Conservation (phyloP, 257 asterid species). For the Coffea eugenioides region DNA sequence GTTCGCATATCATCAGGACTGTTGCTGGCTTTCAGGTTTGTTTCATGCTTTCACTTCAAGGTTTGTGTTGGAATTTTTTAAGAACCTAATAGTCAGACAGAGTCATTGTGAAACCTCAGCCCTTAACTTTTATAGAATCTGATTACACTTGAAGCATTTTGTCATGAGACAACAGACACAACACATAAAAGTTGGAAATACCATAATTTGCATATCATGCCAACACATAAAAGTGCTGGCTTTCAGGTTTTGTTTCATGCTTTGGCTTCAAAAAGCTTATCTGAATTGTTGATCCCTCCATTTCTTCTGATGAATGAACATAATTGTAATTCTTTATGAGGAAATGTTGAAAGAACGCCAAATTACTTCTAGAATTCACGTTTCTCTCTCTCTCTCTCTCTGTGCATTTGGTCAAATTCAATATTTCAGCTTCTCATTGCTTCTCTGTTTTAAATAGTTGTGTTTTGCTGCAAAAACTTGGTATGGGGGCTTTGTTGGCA, state of each 20-base stretch:
- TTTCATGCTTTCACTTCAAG: conserved; percentile 5
- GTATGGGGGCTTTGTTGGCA: conserved; percentile 83
- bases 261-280: neutral
- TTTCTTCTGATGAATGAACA: too few relatives aligned
- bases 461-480: conserved; percentile 94
- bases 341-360: neutral
- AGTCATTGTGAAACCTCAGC: neutral
- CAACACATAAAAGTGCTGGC: too few relatives aligned
- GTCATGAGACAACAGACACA: neutral
- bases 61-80: conserved; percentile 1
- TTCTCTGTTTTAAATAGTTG: conserved; percentile 41
- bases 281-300: neutral
- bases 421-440: neutral
- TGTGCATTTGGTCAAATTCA: neutral
- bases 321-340: neutral
- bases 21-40: conserved; percentile 93
- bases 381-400: too few relatives aligned
- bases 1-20: conserved; percentile 84
- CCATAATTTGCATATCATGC: too few relatives aligned
- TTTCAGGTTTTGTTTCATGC: too few relatives aligned
- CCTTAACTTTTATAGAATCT: neutral
- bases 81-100: neutral
- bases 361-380: neutral
- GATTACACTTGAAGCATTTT: neutral
- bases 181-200: neutral